These are phyloP conservation scores for Raphanus raphanistrum DNA, from an alignment of 345 rosid genomes.

Conservation along the genomic window DNA sequence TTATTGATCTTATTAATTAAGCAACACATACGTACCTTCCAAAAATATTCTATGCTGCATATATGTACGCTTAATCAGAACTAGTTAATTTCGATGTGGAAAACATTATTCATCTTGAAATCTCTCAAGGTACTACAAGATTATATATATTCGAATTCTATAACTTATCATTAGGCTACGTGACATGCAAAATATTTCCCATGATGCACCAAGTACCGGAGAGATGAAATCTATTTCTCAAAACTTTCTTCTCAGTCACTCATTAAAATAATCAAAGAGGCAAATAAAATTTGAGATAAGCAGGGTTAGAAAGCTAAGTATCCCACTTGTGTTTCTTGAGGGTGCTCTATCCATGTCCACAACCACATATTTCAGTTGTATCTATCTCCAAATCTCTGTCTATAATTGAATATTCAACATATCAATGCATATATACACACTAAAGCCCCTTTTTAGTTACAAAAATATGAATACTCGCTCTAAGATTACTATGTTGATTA, in stretches of 20 bases:
- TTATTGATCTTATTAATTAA: too few species aligned
- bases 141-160: conserved; percentile 3
- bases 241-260: not conserved
- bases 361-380: conserved; percentile 22
- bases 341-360: conserved; percentile 27
- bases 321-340: conserved; percentile 27
- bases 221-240: not conserved
- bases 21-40: too few species aligned
- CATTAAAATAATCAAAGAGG: not conserved
- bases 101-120: too few species aligned
- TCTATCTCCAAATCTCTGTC: conserved; percentile 26
- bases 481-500: not conserved
- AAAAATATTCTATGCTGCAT: too few species aligned
- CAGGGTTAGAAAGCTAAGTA: conserved; percentile 23
- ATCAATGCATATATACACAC: not conserved
- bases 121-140: too few species aligned
- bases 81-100: too few species aligned
- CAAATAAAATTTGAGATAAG: not conserved
- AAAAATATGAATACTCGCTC: not conserved
- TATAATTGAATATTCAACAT: conserved; percentile 17
- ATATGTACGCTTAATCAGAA: too few species aligned
- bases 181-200: conserved; percentile 20
- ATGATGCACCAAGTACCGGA: not conserved
- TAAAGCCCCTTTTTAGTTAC: conserved; percentile 15
- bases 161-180: not conserved